Evolutionary conservation across 192 early-diverging fungal genomes (phyloP).

Genomic region (Linnemannia hyalina): DNA sequence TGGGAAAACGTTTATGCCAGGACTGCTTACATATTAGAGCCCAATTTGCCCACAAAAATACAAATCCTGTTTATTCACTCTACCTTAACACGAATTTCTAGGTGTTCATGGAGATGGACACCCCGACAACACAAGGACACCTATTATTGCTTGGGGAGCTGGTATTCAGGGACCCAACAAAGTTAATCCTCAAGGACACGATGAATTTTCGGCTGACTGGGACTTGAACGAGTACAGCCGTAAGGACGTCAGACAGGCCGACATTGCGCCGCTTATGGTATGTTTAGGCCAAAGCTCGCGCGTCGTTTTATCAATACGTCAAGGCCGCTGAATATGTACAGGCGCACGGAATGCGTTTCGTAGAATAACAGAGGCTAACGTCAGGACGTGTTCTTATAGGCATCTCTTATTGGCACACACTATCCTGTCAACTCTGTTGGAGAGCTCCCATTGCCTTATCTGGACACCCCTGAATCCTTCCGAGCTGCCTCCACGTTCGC

Average conservation of each 20-base stretch:
- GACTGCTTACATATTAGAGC: constrained; percentile 1
- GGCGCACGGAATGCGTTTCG: background rate
- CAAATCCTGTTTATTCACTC: background rate
- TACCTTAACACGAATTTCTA: constrained; percentile 17
- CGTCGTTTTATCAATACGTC: background rate
- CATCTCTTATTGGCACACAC: constrained; percentile 86
- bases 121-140: constrained; percentile 95
- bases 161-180: constrained; percentile 79
- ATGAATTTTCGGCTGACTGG: constrained; percentile 83
- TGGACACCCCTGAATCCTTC: constrained; percentile 78
- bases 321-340: background rate
- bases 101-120: constrained; percentile 96
- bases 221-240: constrained; percentile 70
- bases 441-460: constrained; percentile 84
- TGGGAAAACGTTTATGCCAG: constrained; percentile 15
- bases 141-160: constrained; percentile 95
- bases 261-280: constrained; percentile 97
- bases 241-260: constrained; percentile 93
- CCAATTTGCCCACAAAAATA: background rate
- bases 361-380: background rate
- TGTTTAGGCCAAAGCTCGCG: background rate
- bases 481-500: constrained; percentile 82
- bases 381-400: constrained; percentile 55
- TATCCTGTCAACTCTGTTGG: constrained; percentile 97
- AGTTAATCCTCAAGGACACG: constrained; percentile 75